Evolutionary conservation across 2,329 filamentous ascomycete species (phyloP).

Genomic region (Penicillium janthinellum): DNA sequence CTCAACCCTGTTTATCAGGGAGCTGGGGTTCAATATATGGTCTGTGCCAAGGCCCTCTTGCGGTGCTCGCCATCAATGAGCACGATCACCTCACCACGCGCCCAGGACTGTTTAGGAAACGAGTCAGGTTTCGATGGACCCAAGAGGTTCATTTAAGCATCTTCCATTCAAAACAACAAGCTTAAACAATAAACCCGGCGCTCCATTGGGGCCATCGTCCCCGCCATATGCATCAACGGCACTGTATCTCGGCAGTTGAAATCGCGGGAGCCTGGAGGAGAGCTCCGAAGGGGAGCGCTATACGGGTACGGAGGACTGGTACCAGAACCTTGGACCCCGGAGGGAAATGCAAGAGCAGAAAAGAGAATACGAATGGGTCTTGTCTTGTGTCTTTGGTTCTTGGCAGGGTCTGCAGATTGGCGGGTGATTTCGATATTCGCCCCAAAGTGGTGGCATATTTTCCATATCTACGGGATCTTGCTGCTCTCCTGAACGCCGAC

Average conservation of each 20-base stretch:
- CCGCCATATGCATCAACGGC: slow-evolving; percentile 28
- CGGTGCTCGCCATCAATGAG: slow-evolving; percentile 33
- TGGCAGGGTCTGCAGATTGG: slow-evolving; percentile 16
- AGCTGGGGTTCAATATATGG: slow-evolving; percentile 25
- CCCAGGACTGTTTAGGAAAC: slow-evolving; percentile 22
- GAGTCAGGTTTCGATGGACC: slow-evolving; percentile 7
- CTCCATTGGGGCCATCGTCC: slow-evolving; percentile 8
- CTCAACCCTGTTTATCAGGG: not conserved
- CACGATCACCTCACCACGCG: slow-evolving; percentile 36
- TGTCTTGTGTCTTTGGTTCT: slow-evolving; percentile 3
- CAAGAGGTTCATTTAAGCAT: slow-evolving; percentile 26
- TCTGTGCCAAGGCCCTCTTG: slow-evolving; percentile 24
- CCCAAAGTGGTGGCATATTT: slow-evolving; percentile 17
- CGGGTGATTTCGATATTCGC: slow-evolving; percentile 21
- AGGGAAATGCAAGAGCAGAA: not conserved
- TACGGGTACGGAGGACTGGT: not conserved
- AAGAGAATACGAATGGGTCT: slow-evolving; percentile 18
- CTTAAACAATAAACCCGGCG: slow-evolving; percentile 18
- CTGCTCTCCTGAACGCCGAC: slow-evolving; percentile 8
- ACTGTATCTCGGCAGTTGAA: slow-evolving; percentile 34
- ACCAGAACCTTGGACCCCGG: not conserved
- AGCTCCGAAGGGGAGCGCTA: not conserved
- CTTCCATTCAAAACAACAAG: slow-evolving; percentile 20
- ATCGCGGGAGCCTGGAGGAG: not conserved
- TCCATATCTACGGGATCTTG: slow-evolving; percentile 1